Evolutionary conservation across 2,329 filamentous ascomycete genomes (phyloP).

Genomic region (Colletotrichum destructivum): DNA sequence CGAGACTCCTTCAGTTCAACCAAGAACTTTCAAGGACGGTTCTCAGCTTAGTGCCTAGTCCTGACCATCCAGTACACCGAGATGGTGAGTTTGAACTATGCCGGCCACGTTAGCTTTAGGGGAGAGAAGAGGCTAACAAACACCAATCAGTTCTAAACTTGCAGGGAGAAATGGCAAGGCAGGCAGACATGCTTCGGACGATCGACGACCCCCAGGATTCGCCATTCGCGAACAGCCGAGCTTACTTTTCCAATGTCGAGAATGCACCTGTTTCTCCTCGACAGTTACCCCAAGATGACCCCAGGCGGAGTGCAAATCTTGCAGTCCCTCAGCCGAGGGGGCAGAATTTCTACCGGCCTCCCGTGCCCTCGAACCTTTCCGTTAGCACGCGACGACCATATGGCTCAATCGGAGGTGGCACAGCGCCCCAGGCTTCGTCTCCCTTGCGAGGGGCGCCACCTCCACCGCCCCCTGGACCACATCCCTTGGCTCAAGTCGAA

Average conservation of each 20-base stretch:
- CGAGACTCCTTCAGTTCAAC: constrained; percentile 81
- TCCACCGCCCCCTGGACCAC: constrained; percentile 75
- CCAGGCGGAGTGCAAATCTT: constrained; percentile 76
- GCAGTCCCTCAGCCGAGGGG: constrained; percentile 72
- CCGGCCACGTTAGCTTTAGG: background rate
- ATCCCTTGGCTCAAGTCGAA: constrained; percentile 75
- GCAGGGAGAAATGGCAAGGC: constrained; percentile 73
- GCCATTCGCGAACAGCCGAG: constrained; percentile 74
- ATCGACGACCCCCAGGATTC: constrained; percentile 78
- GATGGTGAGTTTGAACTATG: constrained; percentile 76
- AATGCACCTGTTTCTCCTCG: constrained; percentile 88
- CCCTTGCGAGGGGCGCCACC: constrained; percentile 79
- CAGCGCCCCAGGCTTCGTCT: constrained; percentile 78
- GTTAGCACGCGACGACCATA: constrained; percentile 84
- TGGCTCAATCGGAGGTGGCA: constrained; percentile 85
- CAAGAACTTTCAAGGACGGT: constrained; percentile 86
- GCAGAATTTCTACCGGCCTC: constrained; percentile 78
- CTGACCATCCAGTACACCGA: constrained; percentile 83
- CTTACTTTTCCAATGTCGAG: constrained; percentile 78
- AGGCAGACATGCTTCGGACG: constrained; percentile 69
- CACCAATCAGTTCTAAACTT: constrained; percentile 64
- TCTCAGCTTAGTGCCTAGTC: constrained; percentile 79
- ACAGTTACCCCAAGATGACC: constrained; percentile 88
- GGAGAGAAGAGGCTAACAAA: constrained; percentile 16
- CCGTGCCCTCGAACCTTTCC: constrained; percentile 86